Evolutionary conservation across 208 protist species (phyloP), one percentile per base, ranked within the genome.

Genomic region (Leishmania amazonensis): DNA sequence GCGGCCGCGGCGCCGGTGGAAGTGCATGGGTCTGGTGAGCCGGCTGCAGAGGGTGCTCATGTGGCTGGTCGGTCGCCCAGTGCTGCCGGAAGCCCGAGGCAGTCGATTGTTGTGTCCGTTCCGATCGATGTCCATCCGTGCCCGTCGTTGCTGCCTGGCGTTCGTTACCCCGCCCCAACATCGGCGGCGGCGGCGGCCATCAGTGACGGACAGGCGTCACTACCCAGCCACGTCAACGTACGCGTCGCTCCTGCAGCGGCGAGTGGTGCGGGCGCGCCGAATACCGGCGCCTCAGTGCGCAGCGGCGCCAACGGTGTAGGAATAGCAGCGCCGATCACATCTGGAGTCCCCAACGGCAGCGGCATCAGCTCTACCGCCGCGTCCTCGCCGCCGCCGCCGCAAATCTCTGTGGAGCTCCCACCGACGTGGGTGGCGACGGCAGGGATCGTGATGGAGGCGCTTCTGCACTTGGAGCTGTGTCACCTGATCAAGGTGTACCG

Each of bases 401-500:
- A 51, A 57, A 78, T 89, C 45, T 51, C 83, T 4, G 62, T 90
- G 8, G 84, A 89, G 45, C 81, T 90, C 58, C 84, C 81, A 15
- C 45, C 28, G 35, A 84, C 76, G 24, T 94, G 82, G 85, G 81
- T 78, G 51, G 84, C 83, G 60, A 79, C 89, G 64, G 65, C 86
- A 38, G 62, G 71, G 65, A 87, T 89, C 19, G 90, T 95, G 15
- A 80, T 88, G 24, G 93, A 96, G 76, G 93, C 93, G 1, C 75
- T 96, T 51, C 90, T 90, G 47, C 93, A 96, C 75, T 79, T 95
- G 53, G 89, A 93, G 80, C 77, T 81, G 58, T 83, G 85, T 65
- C 87, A 91, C 79, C 86, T 91, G 35, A 81, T 95, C 21, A 81
- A 88, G 28, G 81, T 94, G 28, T 84, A 94, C 45, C 74, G 80